Base-by-base conservation (phyloP, 495 filamentous ascomycete species). In the Venustampulla echinocandica region DNA sequence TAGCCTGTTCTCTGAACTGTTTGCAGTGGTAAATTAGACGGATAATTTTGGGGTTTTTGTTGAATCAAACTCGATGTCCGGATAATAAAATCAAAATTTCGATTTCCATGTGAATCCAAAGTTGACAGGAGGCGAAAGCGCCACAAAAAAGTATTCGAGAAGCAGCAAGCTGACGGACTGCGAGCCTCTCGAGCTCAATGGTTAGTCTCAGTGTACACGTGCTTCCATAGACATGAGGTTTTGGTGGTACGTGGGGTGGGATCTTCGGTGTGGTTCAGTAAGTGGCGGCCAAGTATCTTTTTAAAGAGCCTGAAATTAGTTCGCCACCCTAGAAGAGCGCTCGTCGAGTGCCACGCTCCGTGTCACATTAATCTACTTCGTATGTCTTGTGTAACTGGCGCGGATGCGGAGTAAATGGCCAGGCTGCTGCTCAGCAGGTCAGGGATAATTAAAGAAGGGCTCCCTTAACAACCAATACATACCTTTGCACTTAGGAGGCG, bases 281-380 rank as follows among this genome's bases (percentile, higher is more conserved):
- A 21, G 18, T 40, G 37, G 37, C 37, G 37, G 18, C 17, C 10
- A 40, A 40, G 37, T 40, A 22, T 40, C 37, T 40, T 40, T 30
- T 40, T 21, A 37, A 40, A 40, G 37, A 40, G 37, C 37, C 37
- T 40, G 37, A 40, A 40, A 40, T 40, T 40, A 40, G 37, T 19
- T 40, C 37, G 37, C 37, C 10, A 40, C 37, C 37, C 37, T 40
- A 10, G 37, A 6, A 40, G 22, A 40, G 37, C 17, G 20, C 10
- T 21, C 10, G 17, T 9, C 37, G 9, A 40, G 3, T 20, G 37
- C 37, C 37, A 40, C 37, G 22, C 20, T 21, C 10, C 20, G 37
- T 40, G 37, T 21, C 37, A 40, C 37, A n/a, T 23, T 20, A 40
- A 40, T 40, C 18, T 40, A 23, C 17, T n/a, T n/a, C n/a, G n/a